Evolutionary conservation across 495 filamentous ascomycete species (phyloP), one percentile per base, ranked within the genome.

Genomic region (Neurospora tetraspora): DNA sequence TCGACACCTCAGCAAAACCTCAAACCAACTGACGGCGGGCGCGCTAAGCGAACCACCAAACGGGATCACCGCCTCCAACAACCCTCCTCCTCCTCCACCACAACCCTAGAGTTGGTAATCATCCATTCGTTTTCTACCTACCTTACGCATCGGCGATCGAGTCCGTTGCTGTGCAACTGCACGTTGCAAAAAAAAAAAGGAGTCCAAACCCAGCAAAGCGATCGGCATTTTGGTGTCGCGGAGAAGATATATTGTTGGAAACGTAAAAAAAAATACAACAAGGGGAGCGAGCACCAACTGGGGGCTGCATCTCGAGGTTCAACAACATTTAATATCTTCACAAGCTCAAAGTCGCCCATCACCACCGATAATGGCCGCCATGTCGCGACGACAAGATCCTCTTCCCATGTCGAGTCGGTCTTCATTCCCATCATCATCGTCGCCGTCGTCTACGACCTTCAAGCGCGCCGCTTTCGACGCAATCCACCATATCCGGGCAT

Each of bases 391-490:
- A 59, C 47, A 31, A 59, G 23, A 59, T 31, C 12, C 23, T 12
- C 10, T 59, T 59, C 23, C 23, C 45, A 11, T 23, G 10, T 53
- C 20, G 9, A 53, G 45, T 53, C 45, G n/a, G 20, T 61, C 53
- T 61, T 61, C 53, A 27, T 12, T n/a, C 16, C 9, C 36, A 45
- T 42, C 27, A 11, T 27, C n/a, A 18, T 69, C 39, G 12, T 40
- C 34, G 42, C 65, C 69, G 27, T 69, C 72, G 31, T 39, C 71
- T 34, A 47, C 59, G 34, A 39, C 10, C 70, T 23, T 76, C 71
- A 72, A 45, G 36, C 76, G 75, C 20, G 76, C 73, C 45, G 61
- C 53, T 34, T 31, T 61, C 53, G 27, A 61, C 12, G 53, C 53
- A 14, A 61, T 61, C 23, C 27, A 16, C 23, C 53, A 61, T 61